phyloP scores from a whole-genome alignment of 2,329 filamentous ascomycete species.

The Didymella sp. region DNA sequence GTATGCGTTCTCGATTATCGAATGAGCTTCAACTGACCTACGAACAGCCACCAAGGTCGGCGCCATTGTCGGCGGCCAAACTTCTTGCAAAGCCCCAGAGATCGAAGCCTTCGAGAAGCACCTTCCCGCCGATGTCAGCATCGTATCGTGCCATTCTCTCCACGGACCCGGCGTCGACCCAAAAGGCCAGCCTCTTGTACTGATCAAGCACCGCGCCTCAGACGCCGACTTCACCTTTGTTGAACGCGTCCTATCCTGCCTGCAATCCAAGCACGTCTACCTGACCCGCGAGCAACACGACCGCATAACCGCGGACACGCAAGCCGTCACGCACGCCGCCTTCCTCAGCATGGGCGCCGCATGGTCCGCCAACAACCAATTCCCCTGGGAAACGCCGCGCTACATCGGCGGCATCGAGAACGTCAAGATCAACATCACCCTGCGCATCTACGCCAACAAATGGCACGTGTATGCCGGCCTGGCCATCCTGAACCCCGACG shows the following conservation, averaged over 20 bases:
- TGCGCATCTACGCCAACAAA: slow-evolving; percentile 97
- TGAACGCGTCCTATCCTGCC: slow-evolving; percentile 79
- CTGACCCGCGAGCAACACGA: slow-evolving; percentile 89
- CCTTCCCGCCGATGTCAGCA: slow-evolving; percentile 86
- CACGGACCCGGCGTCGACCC: slow-evolving; percentile 92
- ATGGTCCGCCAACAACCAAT: slow-evolving; percentile 94
- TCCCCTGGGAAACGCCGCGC: slow-evolving; percentile 95
- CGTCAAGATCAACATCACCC: slow-evolving; percentile 97
- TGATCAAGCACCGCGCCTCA: slow-evolving; percentile 91
- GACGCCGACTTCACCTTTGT: slow-evolving; percentile 78
- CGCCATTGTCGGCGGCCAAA: slow-evolving; percentile 96
- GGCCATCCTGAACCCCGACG: slow-evolving; percentile 93
- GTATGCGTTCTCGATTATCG: slow-evolving; percentile 63
- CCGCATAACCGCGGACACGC: slow-evolving; percentile 96
- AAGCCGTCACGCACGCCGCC: slow-evolving; percentile 96
- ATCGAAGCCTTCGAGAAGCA: slow-evolving; percentile 91
- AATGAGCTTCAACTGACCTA: slow-evolving; percentile 19
- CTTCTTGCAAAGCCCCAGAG: slow-evolving; percentile 96
- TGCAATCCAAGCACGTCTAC: slow-evolving; percentile 85
- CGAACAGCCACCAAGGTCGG: slow-evolving; percentile 84
- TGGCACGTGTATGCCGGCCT: slow-evolving; percentile 99
- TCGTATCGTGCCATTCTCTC: slow-evolving; percentile 94
- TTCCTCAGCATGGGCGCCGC: slow-evolving; percentile 97
- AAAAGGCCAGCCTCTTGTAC: slow-evolving; percentile 85
- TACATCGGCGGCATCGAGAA: slow-evolving; percentile 98